Conservation (phyloP, 441 rosid species). For the Metrosideros polymorpha region DNA sequence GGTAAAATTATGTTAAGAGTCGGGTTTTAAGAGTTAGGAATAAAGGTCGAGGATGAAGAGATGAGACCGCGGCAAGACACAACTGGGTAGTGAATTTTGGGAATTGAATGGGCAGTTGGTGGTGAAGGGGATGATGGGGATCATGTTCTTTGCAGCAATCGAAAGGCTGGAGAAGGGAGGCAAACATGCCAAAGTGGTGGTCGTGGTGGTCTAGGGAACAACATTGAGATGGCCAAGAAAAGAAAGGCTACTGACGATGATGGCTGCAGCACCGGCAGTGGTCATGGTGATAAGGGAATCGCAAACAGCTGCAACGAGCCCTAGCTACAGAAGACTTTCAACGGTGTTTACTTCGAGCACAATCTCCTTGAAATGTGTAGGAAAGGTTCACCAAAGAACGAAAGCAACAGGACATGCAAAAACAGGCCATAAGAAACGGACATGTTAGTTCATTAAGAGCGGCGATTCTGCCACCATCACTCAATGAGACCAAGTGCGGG, state of each 20-base stretch:
- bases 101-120: not conserved
- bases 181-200: not conserved
- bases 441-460: not conserved
- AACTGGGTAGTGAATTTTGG: not conserved
- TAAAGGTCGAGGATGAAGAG: not conserved
- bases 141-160: not conserved
- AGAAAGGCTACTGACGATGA: not conserved
- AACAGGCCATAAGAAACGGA: not conserved
- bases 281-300: not conserved
- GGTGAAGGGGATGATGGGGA: not conserved
- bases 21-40: not conserved
- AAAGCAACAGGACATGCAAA: not conserved
- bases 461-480: conserved; percentile 28
- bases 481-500: conserved; percentile 17
- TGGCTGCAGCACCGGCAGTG: not conserved
- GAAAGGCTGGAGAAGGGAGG: not conserved
- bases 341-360: not conserved
- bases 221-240: not conserved
- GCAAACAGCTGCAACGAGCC: not conserved
- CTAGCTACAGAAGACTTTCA: not conserved
- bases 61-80: not conserved
- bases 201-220: not conserved
- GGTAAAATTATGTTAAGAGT: not conserved
- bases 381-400: not conserved
- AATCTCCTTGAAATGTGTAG: not conserved